phyloP scores from a whole-genome alignment of 352 stramenopile genomes.

The Pythium chondricola region DNA sequence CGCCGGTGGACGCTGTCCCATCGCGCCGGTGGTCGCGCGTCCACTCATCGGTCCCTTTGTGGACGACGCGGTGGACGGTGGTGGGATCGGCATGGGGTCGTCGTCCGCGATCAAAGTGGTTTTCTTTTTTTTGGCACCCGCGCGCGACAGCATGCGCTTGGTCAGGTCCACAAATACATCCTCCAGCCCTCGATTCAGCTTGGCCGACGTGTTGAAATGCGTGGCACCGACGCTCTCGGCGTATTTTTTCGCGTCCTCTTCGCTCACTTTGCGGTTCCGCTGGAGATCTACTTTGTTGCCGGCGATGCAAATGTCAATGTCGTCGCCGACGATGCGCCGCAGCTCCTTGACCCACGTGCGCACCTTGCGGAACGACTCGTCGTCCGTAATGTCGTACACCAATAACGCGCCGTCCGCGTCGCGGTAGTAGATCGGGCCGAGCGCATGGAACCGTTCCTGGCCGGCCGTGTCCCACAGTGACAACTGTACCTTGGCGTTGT shows the following conservation, averaged over 20 bases:
- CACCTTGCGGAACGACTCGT: slow-evolving; percentile 89
- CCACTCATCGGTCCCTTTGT: not conserved
- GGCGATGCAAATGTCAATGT: slow-evolving; percentile 90
- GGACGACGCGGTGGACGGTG: not conserved
- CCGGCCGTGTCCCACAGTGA: slow-evolving; percentile 86
- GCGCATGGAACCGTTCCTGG: slow-evolving; percentile 83
- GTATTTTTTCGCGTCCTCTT: slow-evolving; percentile 81
- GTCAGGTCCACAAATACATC: slow-evolving; percentile 89
- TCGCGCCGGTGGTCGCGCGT: slow-evolving; percentile 5
- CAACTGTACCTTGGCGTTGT: slow-evolving; percentile 71
- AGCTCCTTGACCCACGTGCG: slow-evolving; percentile 92
- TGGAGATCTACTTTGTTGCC: slow-evolving; percentile 92
- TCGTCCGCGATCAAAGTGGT: slow-evolving; percentile 77
- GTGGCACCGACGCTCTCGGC: slow-evolving; percentile 81
- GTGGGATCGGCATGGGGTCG: slow-evolving; percentile 36
- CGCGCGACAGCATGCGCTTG: slow-evolving; percentile 72
- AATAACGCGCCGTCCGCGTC: slow-evolving; percentile 85
- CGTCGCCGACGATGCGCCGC: slow-evolving; percentile 84
- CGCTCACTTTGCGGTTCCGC: slow-evolving; percentile 80
- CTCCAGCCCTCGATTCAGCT: slow-evolving; percentile 89
- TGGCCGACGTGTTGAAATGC: slow-evolving; percentile 90
- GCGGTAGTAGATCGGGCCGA: slow-evolving; percentile 89
- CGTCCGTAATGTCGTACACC: slow-evolving; percentile 92
- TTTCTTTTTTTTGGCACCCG: slow-evolving; percentile 67
- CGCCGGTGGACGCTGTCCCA: not conserved